phyloP scores from a whole-genome alignment of 176 grass and related monocot genomes.

The Neostapfia colusana region DNA sequence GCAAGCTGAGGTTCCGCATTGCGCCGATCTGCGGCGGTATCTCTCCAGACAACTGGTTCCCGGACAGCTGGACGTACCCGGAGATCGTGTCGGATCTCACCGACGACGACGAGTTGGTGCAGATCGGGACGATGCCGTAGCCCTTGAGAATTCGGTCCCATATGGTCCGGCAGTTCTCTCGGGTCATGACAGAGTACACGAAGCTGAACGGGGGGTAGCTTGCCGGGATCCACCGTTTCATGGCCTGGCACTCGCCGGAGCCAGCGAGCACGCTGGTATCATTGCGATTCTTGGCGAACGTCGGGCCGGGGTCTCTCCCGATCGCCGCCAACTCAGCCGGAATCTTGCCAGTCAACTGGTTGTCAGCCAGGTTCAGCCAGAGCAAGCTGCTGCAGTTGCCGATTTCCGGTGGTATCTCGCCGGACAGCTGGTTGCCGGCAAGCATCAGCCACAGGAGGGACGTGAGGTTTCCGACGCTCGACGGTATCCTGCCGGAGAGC shows the following conservation, averaged over 20 bases:
- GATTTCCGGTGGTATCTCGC: slow-evolving; percentile 66
- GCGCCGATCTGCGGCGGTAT: slow-evolving; percentile 55
- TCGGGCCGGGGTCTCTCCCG: slow-evolving; percentile 62
- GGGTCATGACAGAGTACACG: slow-evolving; percentile 66
- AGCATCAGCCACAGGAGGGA: slow-evolving; percentile 96
- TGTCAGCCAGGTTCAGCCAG: slow-evolving; percentile 84
- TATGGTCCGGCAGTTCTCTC: slow-evolving; percentile 58
- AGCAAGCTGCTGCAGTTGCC: slow-evolving; percentile 84
- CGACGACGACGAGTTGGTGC: slow-evolving; percentile 53
- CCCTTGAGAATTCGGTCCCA: slow-evolving; percentile 80
- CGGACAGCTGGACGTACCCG: slow-evolving; percentile 76
- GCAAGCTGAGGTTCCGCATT: slow-evolving; percentile 63
- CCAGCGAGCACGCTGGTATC: slow-evolving; percentile 32
- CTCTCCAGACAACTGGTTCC: slow-evolving; percentile 62
- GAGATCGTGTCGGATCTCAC: slow-evolving; percentile 57
- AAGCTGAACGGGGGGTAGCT: slow-evolving; percentile 91
- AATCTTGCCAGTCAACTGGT: slow-evolving; percentile 56
- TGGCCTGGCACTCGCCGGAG: slow-evolving; percentile 79
- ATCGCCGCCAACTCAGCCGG: slow-evolving; percentile 59
- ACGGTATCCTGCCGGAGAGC: slow-evolving; percentile 57
- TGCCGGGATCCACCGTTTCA: slow-evolving; percentile 84
- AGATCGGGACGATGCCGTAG: slow-evolving; percentile 70
- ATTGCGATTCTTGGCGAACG: slow-evolving; percentile 57
- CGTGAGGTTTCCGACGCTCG: slow-evolving; percentile 66
- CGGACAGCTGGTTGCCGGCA: slow-evolving; percentile 66